These are phyloP conservation scores for Aureobasidium sp. DNA, from an alignment of 2,329 filamentous ascomycete species.

Conservation along the genomic window DNA sequence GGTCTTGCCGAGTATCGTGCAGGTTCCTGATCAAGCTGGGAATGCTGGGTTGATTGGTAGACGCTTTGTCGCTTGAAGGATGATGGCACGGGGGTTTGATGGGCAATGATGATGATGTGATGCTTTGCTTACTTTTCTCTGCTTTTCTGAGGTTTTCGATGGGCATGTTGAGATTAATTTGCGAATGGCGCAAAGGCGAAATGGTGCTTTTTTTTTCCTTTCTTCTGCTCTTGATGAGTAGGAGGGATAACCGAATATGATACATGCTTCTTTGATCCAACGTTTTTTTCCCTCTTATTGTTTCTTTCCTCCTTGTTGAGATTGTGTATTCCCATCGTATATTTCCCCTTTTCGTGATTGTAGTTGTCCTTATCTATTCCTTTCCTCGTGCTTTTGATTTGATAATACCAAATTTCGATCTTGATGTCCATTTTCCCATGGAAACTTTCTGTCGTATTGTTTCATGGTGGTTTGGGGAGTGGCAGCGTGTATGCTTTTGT, in stretches of 20 bases:
- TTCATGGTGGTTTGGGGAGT: no score
- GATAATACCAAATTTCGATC: no score
- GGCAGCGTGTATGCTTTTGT: no score
- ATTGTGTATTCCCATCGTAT: not conserved
- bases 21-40: not conserved
- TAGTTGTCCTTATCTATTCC: no score
- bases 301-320: not conserved
- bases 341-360: no score
- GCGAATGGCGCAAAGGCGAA: not conserved
- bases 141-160: not conserved
- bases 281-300: not conserved
- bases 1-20: not conserved
- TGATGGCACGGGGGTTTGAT: not conserved
- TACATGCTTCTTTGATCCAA: not conserved
- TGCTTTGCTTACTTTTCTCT: not conserved
- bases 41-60: constrained; percentile 4
- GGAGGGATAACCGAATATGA: not conserved
- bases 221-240: not conserved
- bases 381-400: no score
- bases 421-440: no score
- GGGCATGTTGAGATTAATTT: not conserved
- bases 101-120: not conserved
- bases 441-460: no score
- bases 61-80: not conserved
- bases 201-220: not conserved